Evolutionary conservation across 805 yeast species (phyloP).

Genomic region (Starmerella sirachaensis): DNA sequence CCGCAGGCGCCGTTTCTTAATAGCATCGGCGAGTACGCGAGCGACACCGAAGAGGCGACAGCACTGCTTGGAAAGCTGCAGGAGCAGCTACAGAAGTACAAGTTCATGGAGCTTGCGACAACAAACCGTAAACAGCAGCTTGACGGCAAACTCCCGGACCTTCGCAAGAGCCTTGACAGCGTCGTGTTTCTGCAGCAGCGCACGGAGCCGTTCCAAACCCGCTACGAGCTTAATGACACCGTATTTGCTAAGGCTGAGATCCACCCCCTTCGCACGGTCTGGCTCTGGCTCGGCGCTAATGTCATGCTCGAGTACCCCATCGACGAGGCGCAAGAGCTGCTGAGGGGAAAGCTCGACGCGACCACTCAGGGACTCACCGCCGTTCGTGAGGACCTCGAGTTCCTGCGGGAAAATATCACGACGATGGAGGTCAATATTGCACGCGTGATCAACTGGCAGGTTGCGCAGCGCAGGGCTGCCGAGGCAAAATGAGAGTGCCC

Average conservation of each 20-base stretch:
- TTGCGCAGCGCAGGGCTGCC: slow-evolving; percentile 24
- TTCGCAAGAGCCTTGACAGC: slow-evolving; percentile 68
- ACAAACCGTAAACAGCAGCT: slow-evolving; percentile 35
- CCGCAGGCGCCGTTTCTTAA: slow-evolving; percentile 94
- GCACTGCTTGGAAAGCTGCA: slow-evolving; percentile 62
- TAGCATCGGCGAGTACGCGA: slow-evolving; percentile 62
- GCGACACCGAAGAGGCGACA: slow-evolving; percentile 58
- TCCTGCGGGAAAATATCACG: slow-evolving; percentile 76
- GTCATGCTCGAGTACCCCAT: slow-evolving; percentile 92
- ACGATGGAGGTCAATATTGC: slow-evolving; percentile 98
- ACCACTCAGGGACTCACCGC: slow-evolving; percentile 47
- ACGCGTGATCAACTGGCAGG: slow-evolving; percentile 38
- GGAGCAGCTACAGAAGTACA: slow-evolving; percentile 56
- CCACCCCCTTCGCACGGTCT: slow-evolving; percentile 52
- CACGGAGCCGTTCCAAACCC: slow-evolving; percentile 46
- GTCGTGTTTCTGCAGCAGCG: slow-evolving; percentile 47
- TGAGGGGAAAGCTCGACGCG: slow-evolving; percentile 47
- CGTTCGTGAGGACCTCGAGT: slow-evolving; percentile 77
- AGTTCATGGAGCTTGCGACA: slow-evolving; percentile 29
- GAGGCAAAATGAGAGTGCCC: too few relatives aligned
- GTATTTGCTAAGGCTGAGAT: slow-evolving; percentile 73
- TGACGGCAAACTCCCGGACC: slow-evolving; percentile 76
- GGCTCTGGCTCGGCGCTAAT: slow-evolving; percentile 95
- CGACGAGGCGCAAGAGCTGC: slow-evolving; percentile 68
- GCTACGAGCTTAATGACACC: slow-evolving; percentile 88